Percentiles rank a stretch among this genome's conserved stretches.
Conservation (phyloP, 768 basidiomycete genomes). For the Lactarius trivialis region DNA sequence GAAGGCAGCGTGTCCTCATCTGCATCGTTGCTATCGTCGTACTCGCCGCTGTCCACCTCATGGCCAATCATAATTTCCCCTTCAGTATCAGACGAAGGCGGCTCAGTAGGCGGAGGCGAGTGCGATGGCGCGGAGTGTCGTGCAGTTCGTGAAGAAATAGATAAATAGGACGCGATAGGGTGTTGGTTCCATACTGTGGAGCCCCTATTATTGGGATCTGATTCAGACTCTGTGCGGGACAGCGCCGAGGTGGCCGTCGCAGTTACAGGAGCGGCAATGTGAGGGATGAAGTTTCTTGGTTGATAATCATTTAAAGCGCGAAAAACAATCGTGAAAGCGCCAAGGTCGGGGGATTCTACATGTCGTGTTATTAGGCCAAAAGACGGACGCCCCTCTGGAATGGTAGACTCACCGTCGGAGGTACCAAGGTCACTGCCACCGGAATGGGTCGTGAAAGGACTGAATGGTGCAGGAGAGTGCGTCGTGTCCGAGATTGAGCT, state of each 20-base stretch:
- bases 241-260: conserved; percentile 28
- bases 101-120: conserved; percentile 22
- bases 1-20: conserved; percentile 46
- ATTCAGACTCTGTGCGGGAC: conserved; percentile 33
- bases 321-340: conserved; percentile 63
- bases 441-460: conserved; percentile 33
- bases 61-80: conserved; percentile 25
- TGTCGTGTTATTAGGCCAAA: conserved; percentile 1
- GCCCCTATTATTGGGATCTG: conserved; percentile 35
- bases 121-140: conserved; percentile 16
- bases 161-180: conserved; percentile 53
- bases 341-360: conserved; percentile 64
- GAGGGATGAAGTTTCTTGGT: conserved; percentile 31
- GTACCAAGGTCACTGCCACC: conserved; percentile 32
- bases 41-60: conserved; percentile 20
- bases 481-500: conserved; percentile 33
- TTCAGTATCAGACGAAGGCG: conserved; percentile 24
- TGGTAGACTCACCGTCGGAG: conserved; percentile 31
- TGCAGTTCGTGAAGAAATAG: conserved; percentile 27
- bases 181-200: conserved; percentile 64
- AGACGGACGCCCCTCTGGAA: background rate
- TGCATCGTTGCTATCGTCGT: conserved; percentile 24
- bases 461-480: conserved; percentile 33
- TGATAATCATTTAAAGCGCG: conserved; percentile 57
- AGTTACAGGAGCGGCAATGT: conserved; percentile 20